phyloP scores from a whole-genome alignment of 179 eudicot genomes.

The Beta lomatogona region DNA sequence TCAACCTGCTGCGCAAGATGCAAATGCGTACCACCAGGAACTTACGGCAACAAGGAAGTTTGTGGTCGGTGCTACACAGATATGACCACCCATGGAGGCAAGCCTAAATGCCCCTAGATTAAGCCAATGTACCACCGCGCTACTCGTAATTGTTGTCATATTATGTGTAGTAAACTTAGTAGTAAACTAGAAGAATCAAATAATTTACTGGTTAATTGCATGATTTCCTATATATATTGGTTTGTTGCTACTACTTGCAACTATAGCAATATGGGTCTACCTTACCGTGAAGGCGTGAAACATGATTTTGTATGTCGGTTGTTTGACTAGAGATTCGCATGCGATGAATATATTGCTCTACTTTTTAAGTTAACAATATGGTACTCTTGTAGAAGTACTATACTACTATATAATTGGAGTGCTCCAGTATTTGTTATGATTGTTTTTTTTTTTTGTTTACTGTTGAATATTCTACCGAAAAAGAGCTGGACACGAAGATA shows the following conservation, averaged over 20 bases:
- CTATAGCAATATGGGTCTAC: not conserved
- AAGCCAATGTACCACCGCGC: not conserved
- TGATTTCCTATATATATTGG: not conserved
- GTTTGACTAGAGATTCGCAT: not conserved
- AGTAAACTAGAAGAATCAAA: not conserved
- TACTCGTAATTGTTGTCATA: not conserved
- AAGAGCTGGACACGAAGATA: not conserved
- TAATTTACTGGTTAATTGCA: not conserved
- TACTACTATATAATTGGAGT: not conserved
- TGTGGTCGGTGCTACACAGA: slow-evolving; percentile 67
- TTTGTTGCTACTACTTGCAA: not conserved
- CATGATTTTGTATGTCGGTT: slow-evolving; percentile 6
- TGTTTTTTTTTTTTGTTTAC: not conserved
- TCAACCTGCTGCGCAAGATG: slow-evolving; percentile 64
- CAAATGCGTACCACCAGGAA: slow-evolving; percentile 86
- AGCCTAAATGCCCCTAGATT: slow-evolving; percentile 55
- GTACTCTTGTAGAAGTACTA: not conserved
- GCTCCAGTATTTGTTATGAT: not conserved
- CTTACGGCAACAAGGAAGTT: slow-evolving; percentile 59
- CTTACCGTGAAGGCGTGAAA: not conserved
- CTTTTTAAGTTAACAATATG: not conserved
- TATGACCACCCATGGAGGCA: slow-evolving; percentile 58
- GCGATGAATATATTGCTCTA: not conserved
- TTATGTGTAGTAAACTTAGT: not conserved
- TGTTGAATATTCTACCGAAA: not conserved